Percentiles rank a stretch among this genome's conserved stretches.
Conservation (phyloP, 2,329 filamentous ascomycete genomes). For the Juglanconis juglandina region DNA sequence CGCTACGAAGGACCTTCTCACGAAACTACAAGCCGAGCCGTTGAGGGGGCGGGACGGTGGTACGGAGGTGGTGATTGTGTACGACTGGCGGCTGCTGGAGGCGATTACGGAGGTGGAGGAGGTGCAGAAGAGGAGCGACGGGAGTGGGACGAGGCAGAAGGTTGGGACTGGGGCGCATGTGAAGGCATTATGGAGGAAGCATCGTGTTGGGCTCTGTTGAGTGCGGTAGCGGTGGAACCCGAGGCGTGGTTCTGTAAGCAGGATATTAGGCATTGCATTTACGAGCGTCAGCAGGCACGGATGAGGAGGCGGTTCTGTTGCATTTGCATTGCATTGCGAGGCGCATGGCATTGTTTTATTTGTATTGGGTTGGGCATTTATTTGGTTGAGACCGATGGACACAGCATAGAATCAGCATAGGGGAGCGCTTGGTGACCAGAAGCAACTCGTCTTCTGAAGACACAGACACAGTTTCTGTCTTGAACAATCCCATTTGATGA, state of each 20-base stretch:
- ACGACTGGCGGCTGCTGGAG: conserved; percentile 38
- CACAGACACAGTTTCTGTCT: background rate
- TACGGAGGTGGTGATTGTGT: conserved; percentile 30
- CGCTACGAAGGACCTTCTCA: conserved; percentile 29
- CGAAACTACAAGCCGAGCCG: conserved; percentile 21
- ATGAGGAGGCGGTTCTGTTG: background rate
- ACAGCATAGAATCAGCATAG: background rate
- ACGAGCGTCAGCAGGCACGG: background rate
- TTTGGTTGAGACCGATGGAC: background rate
- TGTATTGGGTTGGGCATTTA: background rate
- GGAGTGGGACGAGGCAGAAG: conserved; percentile 6
- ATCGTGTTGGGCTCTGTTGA: conserved; percentile 23
- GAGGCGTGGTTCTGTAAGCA: background rate
- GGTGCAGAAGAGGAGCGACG: conserved; percentile 23
- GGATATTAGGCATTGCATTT: background rate
- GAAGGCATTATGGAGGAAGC: conserved; percentile 23
- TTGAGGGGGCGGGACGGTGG: conserved; percentile 24
- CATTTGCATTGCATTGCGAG: background rate
- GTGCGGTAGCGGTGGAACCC: background rate
- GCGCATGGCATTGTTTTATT: conserved; percentile 1
- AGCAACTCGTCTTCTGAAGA: too few species aligned
- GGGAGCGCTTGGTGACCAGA: too few species aligned
- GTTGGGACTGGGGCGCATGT: conserved; percentile 9
- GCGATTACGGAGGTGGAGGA: conserved; percentile 23
- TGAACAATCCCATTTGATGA: background rate